Evolutionary conservation across 108 stramenopile species (phyloP).

Genomic region (Seminavis robusta): DNA sequence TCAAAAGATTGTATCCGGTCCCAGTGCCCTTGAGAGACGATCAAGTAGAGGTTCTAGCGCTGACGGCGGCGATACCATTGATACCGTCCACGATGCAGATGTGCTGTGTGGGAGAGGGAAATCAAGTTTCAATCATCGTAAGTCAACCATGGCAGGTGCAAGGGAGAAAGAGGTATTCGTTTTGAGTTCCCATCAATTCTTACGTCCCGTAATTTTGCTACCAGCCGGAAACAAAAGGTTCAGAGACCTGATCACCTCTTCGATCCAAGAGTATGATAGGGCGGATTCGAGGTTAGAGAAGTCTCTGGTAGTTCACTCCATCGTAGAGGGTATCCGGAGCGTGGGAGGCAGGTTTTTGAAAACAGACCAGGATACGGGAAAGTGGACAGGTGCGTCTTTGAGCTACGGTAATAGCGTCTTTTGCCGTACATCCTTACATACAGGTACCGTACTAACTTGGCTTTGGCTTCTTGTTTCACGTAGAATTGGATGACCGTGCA

Average conservation of each 20-base stretch:
- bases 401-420: no score
- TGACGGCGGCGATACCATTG: no score
- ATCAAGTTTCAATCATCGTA: constrained; percentile 9
- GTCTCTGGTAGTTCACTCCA: constrained; percentile 7
- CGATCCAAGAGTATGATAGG: constrained; percentile 1
- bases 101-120: constrained; percentile 18
- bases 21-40: no score
- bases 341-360: constrained; percentile 16
- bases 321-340: constrained; percentile 2
- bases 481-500: no score
- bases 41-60: no score
- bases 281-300: constrained; percentile 12
- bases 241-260: constrained; percentile 1
- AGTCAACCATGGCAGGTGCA: constrained; percentile 14
- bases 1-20: no score
- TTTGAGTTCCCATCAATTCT: not conserved
- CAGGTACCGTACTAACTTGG: no score
- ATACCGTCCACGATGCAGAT: no score
- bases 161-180: not conserved
- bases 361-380: constrained; percentile 9
- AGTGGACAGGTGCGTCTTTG: no score
- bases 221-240: constrained; percentile 14
- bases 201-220: not conserved
- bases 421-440: no score
- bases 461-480: no score